Conservation (phyloP, 1,284 basidiomycete genomes). For the Leccinum angustisporum region DNA sequence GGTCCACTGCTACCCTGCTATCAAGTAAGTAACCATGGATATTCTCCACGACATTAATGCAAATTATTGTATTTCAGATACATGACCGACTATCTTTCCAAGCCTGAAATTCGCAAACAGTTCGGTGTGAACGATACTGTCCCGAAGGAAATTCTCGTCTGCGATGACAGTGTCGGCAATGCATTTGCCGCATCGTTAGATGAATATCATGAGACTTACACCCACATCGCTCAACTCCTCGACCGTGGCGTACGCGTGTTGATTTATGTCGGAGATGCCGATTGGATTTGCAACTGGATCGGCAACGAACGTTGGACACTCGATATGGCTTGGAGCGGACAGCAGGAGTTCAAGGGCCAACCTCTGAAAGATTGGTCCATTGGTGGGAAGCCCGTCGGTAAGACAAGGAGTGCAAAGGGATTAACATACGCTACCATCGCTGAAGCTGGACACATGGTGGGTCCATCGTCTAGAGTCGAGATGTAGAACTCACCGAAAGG, state of each 20-base stretch:
- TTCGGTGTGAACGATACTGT: conserved; percentile 54
- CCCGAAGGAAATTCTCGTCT: conserved; percentile 46
- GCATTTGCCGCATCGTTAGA: conserved; percentile 38
- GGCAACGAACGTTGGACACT: conserved; percentile 66
- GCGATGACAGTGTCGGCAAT: conserved; percentile 42
- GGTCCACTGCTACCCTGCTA: no score
- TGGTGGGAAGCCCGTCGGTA: conserved; percentile 50
- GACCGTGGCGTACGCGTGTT: conserved; percentile 71
- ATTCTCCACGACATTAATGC: no score
- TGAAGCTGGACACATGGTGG: conserved; percentile 48
- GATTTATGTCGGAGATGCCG: conserved; percentile 69
- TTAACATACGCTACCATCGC: conserved; percentile 62
- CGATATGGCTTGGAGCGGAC: conserved; percentile 58
- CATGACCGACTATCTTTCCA: neutral
- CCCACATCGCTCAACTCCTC: conserved; percentile 67
- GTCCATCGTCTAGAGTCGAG: conserved; percentile 16
- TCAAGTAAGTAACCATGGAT: no score
- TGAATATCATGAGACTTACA: conserved; percentile 41
- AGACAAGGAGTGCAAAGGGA: conserved; percentile 52
- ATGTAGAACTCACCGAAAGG: neutral
- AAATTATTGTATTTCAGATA: no score
- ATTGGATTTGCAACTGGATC: conserved; percentile 76
- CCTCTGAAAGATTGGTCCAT: conserved; percentile 53
- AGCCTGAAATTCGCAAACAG: conserved; percentile 37
- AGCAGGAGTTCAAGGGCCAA: conserved; percentile 45